Conservation (phyloP, 345 rosid genomes). For the Acer saccharum region DNA sequence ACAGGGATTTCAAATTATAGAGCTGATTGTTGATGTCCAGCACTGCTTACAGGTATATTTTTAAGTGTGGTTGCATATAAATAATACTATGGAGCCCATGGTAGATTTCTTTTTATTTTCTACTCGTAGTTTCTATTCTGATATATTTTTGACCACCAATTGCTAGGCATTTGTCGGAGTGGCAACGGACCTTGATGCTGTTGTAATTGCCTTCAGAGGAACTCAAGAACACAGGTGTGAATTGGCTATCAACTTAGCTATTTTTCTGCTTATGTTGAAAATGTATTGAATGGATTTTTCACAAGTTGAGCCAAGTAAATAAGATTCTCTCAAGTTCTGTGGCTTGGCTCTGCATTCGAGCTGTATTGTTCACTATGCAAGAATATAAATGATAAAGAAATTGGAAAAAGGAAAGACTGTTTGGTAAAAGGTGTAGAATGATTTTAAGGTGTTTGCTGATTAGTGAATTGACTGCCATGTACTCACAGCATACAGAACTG, state of each 20-base stretch:
- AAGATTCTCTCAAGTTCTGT: not conserved
- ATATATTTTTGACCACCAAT: conserved; percentile 13
- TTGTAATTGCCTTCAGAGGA: conserved; percentile 76
- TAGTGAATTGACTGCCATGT: not conserved
- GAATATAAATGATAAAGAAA: not conserved
- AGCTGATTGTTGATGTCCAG: conserved; percentile 76
- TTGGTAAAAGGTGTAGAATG: not conserved
- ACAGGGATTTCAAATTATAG: conserved; percentile 89
- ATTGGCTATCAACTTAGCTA: not conserved
- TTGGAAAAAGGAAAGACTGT: not conserved
- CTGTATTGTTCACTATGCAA: not conserved
- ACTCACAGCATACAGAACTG: conserved; percentile 86
- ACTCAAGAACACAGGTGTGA: conserved; percentile 68
- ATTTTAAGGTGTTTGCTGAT: not conserved
- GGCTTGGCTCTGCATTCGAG: not conserved
- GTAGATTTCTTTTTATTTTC: not conserved
- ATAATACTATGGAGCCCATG: not conserved
- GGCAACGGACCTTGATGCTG: conserved; percentile 57
- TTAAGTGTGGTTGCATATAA: conserved; percentile 1
- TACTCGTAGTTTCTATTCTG: conserved; percentile 9
- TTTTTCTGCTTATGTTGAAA: conserved; percentile 13
- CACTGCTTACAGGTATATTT: conserved; percentile 77
- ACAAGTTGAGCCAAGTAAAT: not conserved
- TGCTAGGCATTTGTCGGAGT: conserved; percentile 76
- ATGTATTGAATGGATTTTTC: not conserved